These are phyloP conservation scores for Paratinospora sagittata DNA, from an alignment of 164 flowering plant species.

Conservation along the genomic window DNA sequence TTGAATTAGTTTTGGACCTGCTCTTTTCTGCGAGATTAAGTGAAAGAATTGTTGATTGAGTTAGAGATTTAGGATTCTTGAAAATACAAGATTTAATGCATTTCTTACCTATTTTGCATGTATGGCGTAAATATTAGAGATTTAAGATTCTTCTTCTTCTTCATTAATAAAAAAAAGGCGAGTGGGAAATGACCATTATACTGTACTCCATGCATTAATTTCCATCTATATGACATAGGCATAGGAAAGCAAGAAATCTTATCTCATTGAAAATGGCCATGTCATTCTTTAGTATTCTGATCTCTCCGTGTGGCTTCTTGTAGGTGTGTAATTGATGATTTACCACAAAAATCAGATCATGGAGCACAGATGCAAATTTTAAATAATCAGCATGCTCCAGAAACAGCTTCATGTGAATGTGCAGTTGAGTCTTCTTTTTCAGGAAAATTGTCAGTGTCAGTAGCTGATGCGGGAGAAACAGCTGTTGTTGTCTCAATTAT, in stretches of 20 bases:
- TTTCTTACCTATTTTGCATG: not conserved
- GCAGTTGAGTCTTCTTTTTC: constrained; percentile 34
- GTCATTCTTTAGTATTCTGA: not conserved
- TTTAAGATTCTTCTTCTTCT: not conserved
- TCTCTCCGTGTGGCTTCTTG: not conserved
- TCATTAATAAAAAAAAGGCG: no score
- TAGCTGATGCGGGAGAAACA: constrained; percentile 94
- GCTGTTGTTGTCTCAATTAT: constrained; percentile 83
- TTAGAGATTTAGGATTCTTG: not conserved
- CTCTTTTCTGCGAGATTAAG: not conserved
- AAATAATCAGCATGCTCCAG: constrained; percentile 22
- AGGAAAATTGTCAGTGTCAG: constrained; percentile 62
- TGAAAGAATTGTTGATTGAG: not conserved
- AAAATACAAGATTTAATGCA: not conserved
- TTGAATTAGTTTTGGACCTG: not conserved
- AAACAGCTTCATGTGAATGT: constrained; percentile 18
- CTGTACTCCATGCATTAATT: no score
- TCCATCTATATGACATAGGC: no score
- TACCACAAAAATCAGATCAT: constrained; percentile 26
- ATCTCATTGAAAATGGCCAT: not conserved
- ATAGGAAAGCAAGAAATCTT: not conserved
- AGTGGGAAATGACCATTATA: no score
- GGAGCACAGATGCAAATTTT: constrained; percentile 17
- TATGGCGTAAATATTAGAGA: not conserved
- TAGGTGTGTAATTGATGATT: constrained; percentile 49